Base-by-base conservation (phyloP, 306 rosid species). In the Casuarina glauca region DNA sequence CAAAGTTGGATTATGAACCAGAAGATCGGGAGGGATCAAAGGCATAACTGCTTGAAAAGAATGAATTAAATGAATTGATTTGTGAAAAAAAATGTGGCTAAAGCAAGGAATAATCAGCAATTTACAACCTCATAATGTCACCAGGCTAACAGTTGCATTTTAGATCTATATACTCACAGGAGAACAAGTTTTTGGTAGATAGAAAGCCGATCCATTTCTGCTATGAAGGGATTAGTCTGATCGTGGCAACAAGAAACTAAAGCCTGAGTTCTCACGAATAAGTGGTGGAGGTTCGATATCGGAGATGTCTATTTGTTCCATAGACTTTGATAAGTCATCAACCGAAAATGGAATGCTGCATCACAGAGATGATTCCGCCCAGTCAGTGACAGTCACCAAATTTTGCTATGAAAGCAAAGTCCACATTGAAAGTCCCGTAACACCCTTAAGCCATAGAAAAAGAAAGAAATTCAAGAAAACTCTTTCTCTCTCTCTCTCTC, bases 261-360 rank as follows among this genome's bases (percentile, higher is more conserved):
- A 88, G 76, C 89, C 91, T 45, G 87, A 62, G 81, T 88, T 88
- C 57, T 83, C 91, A 12, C 81, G 89, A 51, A 88, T 83, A 42
- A 81, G 51, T 15, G 87, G 86, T 5, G 91, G 91, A 2, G 89
- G 84, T 36, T 88, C 91, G 57, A 88, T 60, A 48, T 88, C 91
- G 15, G 83, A 42, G 20, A 88, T 74, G 57, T 88, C 89, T 70
- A 88, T 81, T 74, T 78, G 87, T 73, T 83, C 87, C 84, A 76
- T 88, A 35, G 91, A 88, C 84, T 88, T 88, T 73, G 91, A 83
- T 81, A 88, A 64, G 86, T 88, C 91, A 79, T 88, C 91, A 35
- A 85, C 91, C 20, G 91, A 88, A 81, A 88, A 88, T 2, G 91
- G 91, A 81, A 88, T 88, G 76, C 91, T 88, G 89, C 86, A 77